These are phyloP conservation scores for Flaveria ramosissima DNA, from an alignment of 129 eudicot species.

Conservation along the genomic window DNA sequence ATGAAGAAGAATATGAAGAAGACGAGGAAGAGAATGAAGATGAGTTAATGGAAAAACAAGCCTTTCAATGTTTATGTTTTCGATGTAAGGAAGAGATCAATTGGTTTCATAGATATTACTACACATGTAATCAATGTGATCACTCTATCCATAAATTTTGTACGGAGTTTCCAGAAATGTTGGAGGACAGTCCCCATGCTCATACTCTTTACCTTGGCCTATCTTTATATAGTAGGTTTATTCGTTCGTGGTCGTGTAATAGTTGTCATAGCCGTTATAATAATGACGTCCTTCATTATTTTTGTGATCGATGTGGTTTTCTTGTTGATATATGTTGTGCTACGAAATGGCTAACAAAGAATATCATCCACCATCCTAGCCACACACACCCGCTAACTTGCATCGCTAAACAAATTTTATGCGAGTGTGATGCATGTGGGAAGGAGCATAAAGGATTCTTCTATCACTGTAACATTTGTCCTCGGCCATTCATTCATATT, in stretches of 20 bases:
- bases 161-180: neutral
- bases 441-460: conserved; percentile 3
- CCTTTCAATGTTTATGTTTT: neutral
- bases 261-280: neutral
- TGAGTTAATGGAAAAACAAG: neutral
- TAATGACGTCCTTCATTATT: neutral
- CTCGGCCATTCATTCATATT: neutral
- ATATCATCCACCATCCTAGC: conserved; percentile 3
- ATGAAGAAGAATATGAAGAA: neutral
- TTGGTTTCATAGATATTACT: conserved; percentile 6
- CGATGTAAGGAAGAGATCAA: conserved; percentile 1
- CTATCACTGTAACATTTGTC: neutral
- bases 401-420: neutral
- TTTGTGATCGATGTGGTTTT: neutral
- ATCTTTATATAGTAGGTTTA: no score
- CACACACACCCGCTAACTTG: neutral
- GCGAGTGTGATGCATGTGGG: conserved; percentile 19
- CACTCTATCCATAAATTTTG: neutral
- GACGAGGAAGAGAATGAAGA: neutral
- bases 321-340: neutral
- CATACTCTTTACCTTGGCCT: neutral
- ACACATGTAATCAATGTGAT: neutral
- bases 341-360: neutral
- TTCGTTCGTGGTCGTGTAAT: neutral
- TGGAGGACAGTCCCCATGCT: neutral